Percentiles rank a stretch among this genome's conserved stretches.
These are phyloP conservation scores for Phytopythium boreale DNA, from an alignment of 352 stramenopile genomes.

Conservation along the genomic window DNA sequence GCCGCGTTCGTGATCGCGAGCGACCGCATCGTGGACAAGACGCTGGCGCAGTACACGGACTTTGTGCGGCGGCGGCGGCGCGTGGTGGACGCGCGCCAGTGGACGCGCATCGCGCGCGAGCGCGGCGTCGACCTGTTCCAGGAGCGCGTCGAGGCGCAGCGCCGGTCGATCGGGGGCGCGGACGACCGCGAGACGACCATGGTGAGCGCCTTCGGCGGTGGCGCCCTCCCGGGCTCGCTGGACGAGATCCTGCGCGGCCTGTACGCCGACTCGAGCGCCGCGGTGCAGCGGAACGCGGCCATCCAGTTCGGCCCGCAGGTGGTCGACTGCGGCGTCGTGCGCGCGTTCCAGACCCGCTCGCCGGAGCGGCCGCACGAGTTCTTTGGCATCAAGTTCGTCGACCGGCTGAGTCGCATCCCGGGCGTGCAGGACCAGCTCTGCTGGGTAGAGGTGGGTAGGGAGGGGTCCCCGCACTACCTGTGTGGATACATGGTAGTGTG, in stretches of 20 bases:
- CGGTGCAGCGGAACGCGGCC: constrained; percentile 37
- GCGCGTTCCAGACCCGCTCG: constrained; percentile 32
- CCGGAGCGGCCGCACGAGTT: constrained; percentile 37
- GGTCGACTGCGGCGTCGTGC: constrained; percentile 44
- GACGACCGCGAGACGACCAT: constrained; percentile 25
- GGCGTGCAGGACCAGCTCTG: constrained; percentile 45
- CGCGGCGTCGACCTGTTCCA: constrained; percentile 53
- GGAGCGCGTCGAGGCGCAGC: constrained; percentile 35
- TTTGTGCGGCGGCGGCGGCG: constrained; percentile 37
- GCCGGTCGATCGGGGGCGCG: constrained; percentile 1
- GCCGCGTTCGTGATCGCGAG: constrained; percentile 38
- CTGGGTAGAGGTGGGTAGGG: constrained; percentile 64
- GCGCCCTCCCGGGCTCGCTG: constrained; percentile 38
- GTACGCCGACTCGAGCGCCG: constrained; percentile 35
- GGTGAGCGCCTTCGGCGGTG: constrained; percentile 54
- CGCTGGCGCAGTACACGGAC: constrained; percentile 43
- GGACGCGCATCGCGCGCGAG: constrained; percentile 36
- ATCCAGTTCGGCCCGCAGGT: constrained; percentile 45
- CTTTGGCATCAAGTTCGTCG: constrained; percentile 65
- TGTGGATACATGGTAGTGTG: too few relatives aligned
- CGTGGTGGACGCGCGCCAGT: constrained; percentile 34
- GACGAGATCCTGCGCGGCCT: constrained; percentile 48
- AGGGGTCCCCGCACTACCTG: too few relatives aligned
- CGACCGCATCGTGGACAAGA: constrained; percentile 55
- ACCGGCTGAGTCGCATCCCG: constrained; percentile 25